phyloP scores from a whole-genome alignment of 2,329 filamentous ascomycete genomes.

The Fulvia fulva region DNA sequence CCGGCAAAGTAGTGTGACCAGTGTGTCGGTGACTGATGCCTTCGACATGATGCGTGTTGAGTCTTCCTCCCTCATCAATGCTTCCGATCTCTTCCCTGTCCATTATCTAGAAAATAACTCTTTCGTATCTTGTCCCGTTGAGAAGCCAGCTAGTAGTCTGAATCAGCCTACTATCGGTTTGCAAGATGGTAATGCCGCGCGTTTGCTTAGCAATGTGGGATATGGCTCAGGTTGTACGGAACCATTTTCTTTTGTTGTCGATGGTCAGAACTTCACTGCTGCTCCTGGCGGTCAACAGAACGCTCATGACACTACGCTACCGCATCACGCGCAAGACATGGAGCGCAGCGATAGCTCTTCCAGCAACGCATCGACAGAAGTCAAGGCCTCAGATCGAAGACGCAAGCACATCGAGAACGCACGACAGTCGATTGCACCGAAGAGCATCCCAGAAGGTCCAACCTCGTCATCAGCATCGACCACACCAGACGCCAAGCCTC shows the following conservation, averaged over 20 bases:
- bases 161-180: constrained; percentile 23
- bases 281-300: constrained; percentile 14
- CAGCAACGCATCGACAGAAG: constrained; percentile 13
- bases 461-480: constrained; percentile 6
- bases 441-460: constrained; percentile 19
- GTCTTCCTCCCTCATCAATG: constrained; percentile 36
- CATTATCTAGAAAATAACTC: constrained; percentile 22
- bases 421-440: constrained; percentile 26
- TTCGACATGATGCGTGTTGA: constrained; percentile 44
- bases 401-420: constrained; percentile 32
- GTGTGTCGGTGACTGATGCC: constrained; percentile 38
- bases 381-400: constrained; percentile 26
- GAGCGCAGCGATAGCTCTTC: constrained; percentile 18
- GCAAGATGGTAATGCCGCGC: constrained; percentile 20
- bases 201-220: constrained; percentile 26
- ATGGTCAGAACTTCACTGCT: constrained; percentile 24
- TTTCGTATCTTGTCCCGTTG: constrained; percentile 24
- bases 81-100: constrained; percentile 28
- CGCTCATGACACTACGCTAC: constrained; percentile 14
- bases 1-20: constrained; percentile 42
- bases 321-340: constrained; percentile 21
- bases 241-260: constrained; percentile 24
- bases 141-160: constrained; percentile 23
- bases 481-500: background rate
- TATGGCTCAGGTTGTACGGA: constrained; percentile 23